A percentile compares a stretch with the other conserved stretches of the same genome.
These are phyloP conservation scores for Curvularia eragrostidis DNA, from an alignment of 2,329 filamentous ascomycete genomes.

Conservation along the genomic window DNA sequence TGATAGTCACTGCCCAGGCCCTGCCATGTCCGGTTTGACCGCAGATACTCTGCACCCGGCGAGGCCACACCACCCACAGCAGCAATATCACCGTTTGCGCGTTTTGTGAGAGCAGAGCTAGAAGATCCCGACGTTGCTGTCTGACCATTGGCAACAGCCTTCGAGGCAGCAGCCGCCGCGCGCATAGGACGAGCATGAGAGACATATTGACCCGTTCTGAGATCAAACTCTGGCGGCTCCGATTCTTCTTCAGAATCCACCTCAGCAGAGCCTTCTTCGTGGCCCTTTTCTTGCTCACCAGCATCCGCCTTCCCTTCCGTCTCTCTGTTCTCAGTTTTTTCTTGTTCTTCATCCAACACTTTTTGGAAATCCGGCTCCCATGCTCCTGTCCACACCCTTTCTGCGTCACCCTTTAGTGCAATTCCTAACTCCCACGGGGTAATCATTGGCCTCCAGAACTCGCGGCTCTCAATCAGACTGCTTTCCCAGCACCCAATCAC, in stretches of 20 bases:
- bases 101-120: slow-evolving; percentile 65
- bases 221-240: slow-evolving; percentile 85
- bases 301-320: slow-evolving; percentile 12
- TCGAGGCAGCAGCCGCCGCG: not conserved
- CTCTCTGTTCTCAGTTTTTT: slow-evolving; percentile 13
- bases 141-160: slow-evolving; percentile 6
- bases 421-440: slow-evolving; percentile 93
- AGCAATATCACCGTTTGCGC: slow-evolving; percentile 73
- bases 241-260: slow-evolving; percentile 67
- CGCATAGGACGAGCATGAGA: slow-evolving; percentile 76
- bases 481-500: slow-evolving; percentile 99
- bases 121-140: slow-evolving; percentile 38
- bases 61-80: slow-evolving; percentile 86
- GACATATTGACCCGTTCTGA: slow-evolving; percentile 84
- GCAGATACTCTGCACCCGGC: slow-evolving; percentile 86
- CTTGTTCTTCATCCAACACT: slow-evolving; percentile 58
- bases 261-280: slow-evolving; percentile 8
- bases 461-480: slow-evolving; percentile 84
- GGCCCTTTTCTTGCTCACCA: slow-evolving; percentile 45
- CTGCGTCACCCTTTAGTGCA: slow-evolving; percentile 75
- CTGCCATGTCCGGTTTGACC: slow-evolving; percentile 85
- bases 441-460: slow-evolving; percentile 86
- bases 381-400: slow-evolving; percentile 82
- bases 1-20: slow-evolving; percentile 88
- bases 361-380: slow-evolving; percentile 89